Evolutionary conservation across 129 eudicot species (phyloP), one percentile per base, ranked within the genome.

Genomic region (Centrapalus pauciflorus): DNA sequence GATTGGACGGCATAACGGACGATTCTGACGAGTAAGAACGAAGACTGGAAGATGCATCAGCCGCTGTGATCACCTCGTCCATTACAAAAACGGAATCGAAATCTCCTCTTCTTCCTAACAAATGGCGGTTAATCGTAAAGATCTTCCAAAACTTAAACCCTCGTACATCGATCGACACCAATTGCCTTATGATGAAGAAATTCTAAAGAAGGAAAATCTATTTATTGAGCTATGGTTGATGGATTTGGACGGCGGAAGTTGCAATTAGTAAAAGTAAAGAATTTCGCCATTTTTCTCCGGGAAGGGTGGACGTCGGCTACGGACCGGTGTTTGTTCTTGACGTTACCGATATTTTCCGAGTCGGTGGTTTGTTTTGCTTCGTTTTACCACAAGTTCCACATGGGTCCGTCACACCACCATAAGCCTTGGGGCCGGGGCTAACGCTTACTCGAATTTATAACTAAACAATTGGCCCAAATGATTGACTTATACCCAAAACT

Each of bases 61-160:
- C 87, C 16, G 79, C 77, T 50, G 87, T 78, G 74, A 87, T 81
- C 68, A 80, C 89, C 84, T 82, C 88, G 37, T 74, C 80, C 85
- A 80, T 85, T 41, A 46, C 70, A 25, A 19, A 33, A 34, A 12
- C 52, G 65, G 58, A 55, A 69, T 38, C 43, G 1, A 54, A 32
- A 32, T 9, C 71, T 50, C 34, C 21, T 25, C 3, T 40, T 55
- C 34, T 37, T 33, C 67, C 51, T 29, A 14, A 28, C 10, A 11
- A 69, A 17, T 41, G 3, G 40, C 40, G 32, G 49, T 20, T 64
- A 62, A 72, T 37, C 24, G 64, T 62, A 11, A 12, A 54, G 64
- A 72, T 72, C 70, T 52, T 27, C 24, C 33, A 34, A 72, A 72
- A n/a, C n/a, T n/a, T n/a, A n/a, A n/a, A 63, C 71, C 63, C 55